A percentile compares a stretch with the other conserved stretches of the same genome.
These are phyloP conservation scores for Botrytis galanthina DNA, from an alignment of 2,329 filamentous ascomycete genomes.

Conservation along the genomic window DNA sequence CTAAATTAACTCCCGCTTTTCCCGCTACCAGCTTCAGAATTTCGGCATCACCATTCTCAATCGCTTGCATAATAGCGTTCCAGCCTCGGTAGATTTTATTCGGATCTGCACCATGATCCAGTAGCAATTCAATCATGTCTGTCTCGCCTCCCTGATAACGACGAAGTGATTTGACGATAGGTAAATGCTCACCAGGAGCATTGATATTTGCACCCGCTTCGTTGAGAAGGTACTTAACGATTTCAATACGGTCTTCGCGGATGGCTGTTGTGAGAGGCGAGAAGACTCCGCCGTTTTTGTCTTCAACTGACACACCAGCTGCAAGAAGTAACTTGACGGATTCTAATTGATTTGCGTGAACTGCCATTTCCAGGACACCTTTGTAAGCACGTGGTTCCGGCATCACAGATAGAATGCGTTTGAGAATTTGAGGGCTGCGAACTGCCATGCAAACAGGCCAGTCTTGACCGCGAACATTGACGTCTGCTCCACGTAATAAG, in stretches of 20 bases:
- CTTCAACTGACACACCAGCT: constrained; percentile 58
- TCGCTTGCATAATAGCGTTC: constrained; percentile 63
- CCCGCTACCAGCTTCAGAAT: constrained; percentile 53
- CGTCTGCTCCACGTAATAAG: constrained; percentile 57
- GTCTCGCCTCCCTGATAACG: constrained; percentile 55
- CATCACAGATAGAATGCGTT: constrained; percentile 56
- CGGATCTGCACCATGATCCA: constrained; percentile 63
- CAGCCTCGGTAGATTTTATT: constrained; percentile 67
- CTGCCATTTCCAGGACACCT: constrained; percentile 66
- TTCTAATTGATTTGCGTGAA: constrained; percentile 64
- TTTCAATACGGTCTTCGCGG: constrained; percentile 59
- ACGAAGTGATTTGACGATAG: constrained; percentile 67
- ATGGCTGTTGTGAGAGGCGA: constrained; percentile 66
- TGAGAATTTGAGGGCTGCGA: constrained; percentile 57
- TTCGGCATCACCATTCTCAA: constrained; percentile 59
- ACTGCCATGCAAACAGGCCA: constrained; percentile 72
- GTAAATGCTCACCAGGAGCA: constrained; percentile 66
- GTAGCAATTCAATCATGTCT: constrained; percentile 60
- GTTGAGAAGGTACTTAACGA: constrained; percentile 60
- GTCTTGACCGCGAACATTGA: constrained; percentile 62
- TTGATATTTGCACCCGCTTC: constrained; percentile 64
- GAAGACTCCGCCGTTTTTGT: constrained; percentile 71
- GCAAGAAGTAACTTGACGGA: constrained; percentile 55
- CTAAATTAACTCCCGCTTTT: constrained; percentile 51
- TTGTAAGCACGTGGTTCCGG: constrained; percentile 60